These are phyloP conservation scores for Sphagnum tenellum DNA, from an alignment of 225 moss, liverwort and hornwort species.

Conservation along the genomic window DNA sequence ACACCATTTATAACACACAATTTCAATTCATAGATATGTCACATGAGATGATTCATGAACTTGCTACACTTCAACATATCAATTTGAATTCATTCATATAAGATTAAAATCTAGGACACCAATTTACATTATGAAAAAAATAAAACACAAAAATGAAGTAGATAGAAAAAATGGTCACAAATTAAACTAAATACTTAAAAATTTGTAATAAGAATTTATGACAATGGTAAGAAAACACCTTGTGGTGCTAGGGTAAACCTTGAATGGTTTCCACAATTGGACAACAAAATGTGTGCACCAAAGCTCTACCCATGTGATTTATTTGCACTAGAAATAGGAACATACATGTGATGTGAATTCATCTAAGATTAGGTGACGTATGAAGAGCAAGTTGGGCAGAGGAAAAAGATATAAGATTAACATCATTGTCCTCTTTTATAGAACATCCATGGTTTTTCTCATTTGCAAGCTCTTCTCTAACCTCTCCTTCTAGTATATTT, in stretches of 20 bases:
- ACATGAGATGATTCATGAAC: no score
- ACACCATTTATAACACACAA: constrained; percentile 59
- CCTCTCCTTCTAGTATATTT: constrained; percentile 60
- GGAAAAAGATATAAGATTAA: no score
- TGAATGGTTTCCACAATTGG: constrained; percentile 85
- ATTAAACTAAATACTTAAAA: neutral
- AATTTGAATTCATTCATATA: no score
- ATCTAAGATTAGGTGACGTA: no score
- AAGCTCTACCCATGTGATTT: constrained; percentile 74
- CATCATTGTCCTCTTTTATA: constrained; percentile 11
- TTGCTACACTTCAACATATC: no score
- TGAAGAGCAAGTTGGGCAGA: no score
- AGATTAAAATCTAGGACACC: no score
- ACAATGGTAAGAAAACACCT: constrained; percentile 28
- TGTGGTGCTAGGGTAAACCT: constrained; percentile 82
- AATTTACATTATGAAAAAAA: no score
- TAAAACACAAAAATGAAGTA: no score
- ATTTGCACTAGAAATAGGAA: constrained; percentile 50
- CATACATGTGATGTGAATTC: no score
- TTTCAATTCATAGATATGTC: no score
- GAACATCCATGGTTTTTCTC: constrained; percentile 7
- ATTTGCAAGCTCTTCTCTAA: constrained; percentile 31
- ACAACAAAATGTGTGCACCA: constrained; percentile 76
- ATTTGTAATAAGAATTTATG: neutral
- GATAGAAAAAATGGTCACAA: neutral